A percentile compares a stretch with the other conserved stretches of the same genome.
These are phyloP conservation scores for Scutellaria galericulata DNA, from an alignment of 257 asterid species.

Conservation along the genomic window DNA sequence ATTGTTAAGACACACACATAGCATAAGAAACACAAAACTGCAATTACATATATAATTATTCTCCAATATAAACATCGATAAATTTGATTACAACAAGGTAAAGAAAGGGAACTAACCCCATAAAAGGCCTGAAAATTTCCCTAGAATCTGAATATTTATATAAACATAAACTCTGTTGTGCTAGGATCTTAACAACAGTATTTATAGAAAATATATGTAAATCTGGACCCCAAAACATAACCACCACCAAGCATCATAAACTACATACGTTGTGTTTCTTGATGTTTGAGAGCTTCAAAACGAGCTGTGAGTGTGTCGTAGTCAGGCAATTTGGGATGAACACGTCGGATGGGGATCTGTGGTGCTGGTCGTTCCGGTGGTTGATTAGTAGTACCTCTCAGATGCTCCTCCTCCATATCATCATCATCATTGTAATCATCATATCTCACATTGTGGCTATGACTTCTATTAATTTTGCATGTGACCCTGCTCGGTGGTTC, in stretches of 20 bases:
- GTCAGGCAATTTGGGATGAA: constrained; percentile 91
- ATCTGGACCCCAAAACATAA: not conserved
- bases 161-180: constrained; percentile 20
- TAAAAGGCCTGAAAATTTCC: constrained; percentile 10
- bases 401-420: constrained; percentile 15
- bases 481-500: constrained; percentile 43
- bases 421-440: constrained; percentile 67
- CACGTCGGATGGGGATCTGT: constrained; percentile 53
- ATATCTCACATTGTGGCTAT: constrained; percentile 66
- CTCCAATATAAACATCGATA: not conserved
- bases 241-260: too few species aligned
- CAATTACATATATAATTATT: not conserved
- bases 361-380: constrained; percentile 72
- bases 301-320: constrained; percentile 86
- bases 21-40: too few species aligned
- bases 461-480: constrained; percentile 55
- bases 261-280: constrained; percentile 45
- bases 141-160: constrained; percentile 24
- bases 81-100: constrained; percentile 25
- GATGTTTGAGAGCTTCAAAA: constrained; percentile 84
- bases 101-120: not conserved
- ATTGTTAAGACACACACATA: too few species aligned
- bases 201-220: not conserved
- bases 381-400: constrained; percentile 30
- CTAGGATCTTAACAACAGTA: not conserved